Conservation (phyloP, 768 basidiomycete species). For the Xerocomellus amylosporus region DNA sequence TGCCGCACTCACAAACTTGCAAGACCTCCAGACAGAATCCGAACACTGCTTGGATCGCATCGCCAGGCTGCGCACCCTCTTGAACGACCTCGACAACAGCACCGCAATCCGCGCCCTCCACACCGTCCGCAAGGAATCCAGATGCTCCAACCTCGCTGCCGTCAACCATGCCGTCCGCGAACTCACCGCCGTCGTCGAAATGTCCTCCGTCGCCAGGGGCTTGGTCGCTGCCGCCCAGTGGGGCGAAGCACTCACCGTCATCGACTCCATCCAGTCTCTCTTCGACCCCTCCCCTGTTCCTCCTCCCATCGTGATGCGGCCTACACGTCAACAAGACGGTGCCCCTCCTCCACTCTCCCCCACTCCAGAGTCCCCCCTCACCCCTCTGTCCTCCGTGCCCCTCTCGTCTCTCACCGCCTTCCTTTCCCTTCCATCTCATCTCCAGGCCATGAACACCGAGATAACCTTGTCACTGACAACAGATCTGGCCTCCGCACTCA, state of each 20-base stretch:
- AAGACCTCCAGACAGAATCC: conserved; percentile 89
- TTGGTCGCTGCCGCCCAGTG: conserved; percentile 86
- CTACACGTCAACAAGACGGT: conserved; percentile 15
- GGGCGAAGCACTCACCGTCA: conserved; percentile 76
- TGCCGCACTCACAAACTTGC: conserved; percentile 89
- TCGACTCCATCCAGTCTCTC: conserved; percentile 63
- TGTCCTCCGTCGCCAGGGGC: conserved; percentile 64
- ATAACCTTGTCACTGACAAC: conserved; percentile 74
- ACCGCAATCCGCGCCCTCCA: conserved; percentile 78
- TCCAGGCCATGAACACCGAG: conserved; percentile 68
- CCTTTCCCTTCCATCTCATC: conserved; percentile 66
- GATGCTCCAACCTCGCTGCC: conserved; percentile 55
- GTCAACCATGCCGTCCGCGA: conserved; percentile 63
- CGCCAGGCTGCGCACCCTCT: conserved; percentile 61
- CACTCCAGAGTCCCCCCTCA: conserved; percentile 35
- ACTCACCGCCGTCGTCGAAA: conserved; percentile 72
- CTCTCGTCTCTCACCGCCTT: conserved; percentile 73
- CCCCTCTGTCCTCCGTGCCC: conserved; percentile 41
- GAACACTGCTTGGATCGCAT: conserved; percentile 78
- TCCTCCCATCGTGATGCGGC: neutral
- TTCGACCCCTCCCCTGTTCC: conserved; percentile 42
- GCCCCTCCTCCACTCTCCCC: conserved; percentile 34
- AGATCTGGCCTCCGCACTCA: conserved; percentile 72
- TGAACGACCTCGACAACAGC: conserved; percentile 73
- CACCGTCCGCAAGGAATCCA: conserved; percentile 62